These are phyloP conservation scores for Stagonosporopsis rhizophila DNA, from an alignment of 2,329 filamentous ascomycete species.

Conservation along the genomic window DNA sequence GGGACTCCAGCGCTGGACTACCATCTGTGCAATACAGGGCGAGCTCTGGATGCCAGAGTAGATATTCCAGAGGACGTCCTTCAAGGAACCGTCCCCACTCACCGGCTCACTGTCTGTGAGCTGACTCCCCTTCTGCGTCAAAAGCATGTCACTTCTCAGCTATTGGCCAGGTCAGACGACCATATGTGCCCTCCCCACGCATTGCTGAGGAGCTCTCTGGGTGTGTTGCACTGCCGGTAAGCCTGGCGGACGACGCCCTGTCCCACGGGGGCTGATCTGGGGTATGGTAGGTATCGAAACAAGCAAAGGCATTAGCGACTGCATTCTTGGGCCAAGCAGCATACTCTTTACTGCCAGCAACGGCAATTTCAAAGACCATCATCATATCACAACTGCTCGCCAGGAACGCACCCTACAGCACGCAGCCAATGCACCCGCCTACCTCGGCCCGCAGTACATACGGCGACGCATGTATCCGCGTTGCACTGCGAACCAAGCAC, in stretches of 20 bases:
- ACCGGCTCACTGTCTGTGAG: neutral
- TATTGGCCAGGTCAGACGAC: conserved; percentile 25
- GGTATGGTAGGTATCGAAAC: conserved; percentile 25
- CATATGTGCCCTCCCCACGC: conserved; percentile 21
- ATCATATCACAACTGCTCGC: conserved; percentile 28
- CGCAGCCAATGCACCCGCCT: neutral
- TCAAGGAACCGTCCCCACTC: neutral
- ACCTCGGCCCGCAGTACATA: conserved; percentile 31
- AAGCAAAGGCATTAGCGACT: conserved; percentile 23
- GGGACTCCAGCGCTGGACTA: conserved; percentile 4
- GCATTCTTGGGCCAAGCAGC: conserved; percentile 13
- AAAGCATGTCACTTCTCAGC: conserved; percentile 11
- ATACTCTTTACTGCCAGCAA: conserved; percentile 6
- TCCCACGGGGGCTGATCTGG: conserved; percentile 32
- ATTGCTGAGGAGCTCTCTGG: conserved; percentile 21
- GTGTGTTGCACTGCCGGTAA: conserved; percentile 32
- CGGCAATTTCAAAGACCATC: conserved; percentile 21
- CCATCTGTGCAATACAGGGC: neutral
- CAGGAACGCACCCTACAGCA: conserved; percentile 14
- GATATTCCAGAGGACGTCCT: neutral
- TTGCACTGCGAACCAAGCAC: conserved; percentile 23
- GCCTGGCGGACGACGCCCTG: conserved; percentile 18
- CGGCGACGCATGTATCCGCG: conserved; percentile 27
- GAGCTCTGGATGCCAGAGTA: neutral
- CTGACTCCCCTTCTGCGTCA: neutral